Evolutionary conservation across 768 basidiomycete species (phyloP).

Genomic region (Coprinellus aureogranulatus): DNA sequence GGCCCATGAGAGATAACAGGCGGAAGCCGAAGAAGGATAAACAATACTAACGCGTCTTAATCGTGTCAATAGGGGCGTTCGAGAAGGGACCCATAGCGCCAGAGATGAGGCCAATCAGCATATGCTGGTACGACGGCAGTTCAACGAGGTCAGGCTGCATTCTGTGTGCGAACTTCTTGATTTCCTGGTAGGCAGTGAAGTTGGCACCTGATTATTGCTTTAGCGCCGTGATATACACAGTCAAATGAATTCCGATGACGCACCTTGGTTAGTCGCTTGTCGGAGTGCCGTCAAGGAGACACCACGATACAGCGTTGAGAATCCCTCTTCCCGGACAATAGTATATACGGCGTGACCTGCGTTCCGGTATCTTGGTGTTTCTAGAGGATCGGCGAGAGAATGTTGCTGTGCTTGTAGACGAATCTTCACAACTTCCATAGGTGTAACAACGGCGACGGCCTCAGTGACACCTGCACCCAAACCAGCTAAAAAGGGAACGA

Average conservation of each 20-base stretch:
- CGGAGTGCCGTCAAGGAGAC: constrained; percentile 90
- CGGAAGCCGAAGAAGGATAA: not conserved
- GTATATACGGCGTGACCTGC: constrained; percentile 95
- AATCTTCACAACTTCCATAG: constrained; percentile 99
- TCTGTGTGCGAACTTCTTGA: constrained; percentile 79
- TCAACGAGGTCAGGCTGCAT: constrained; percentile 76
- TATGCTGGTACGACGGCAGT: constrained; percentile 93
- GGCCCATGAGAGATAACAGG: not conserved
- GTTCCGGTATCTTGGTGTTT: constrained; percentile 91
- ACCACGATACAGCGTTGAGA: constrained; percentile 83
- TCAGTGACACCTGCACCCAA: constrained; percentile 94
- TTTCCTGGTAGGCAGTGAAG: constrained; percentile 96
- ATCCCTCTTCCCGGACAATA: constrained; percentile 90
- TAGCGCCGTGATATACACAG: not conserved
- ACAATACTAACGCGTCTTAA: constrained; percentile 80
- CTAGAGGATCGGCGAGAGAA: constrained; percentile 93
- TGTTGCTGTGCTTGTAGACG: constrained; percentile 96
- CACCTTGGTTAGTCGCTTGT: constrained; percentile 97
- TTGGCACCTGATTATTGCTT: constrained; percentile 64
- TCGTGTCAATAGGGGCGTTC: constrained; percentile 93
- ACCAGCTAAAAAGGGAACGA: constrained; percentile 57
- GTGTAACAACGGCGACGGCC: constrained; percentile 91
- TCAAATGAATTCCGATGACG: constrained; percentile 1
- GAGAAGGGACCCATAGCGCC: constrained; percentile 99
- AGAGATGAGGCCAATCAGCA: constrained; percentile 90